Conservation (phyloP, 2,329 filamentous ascomycete genomes). For the Calycina marina region DNA sequence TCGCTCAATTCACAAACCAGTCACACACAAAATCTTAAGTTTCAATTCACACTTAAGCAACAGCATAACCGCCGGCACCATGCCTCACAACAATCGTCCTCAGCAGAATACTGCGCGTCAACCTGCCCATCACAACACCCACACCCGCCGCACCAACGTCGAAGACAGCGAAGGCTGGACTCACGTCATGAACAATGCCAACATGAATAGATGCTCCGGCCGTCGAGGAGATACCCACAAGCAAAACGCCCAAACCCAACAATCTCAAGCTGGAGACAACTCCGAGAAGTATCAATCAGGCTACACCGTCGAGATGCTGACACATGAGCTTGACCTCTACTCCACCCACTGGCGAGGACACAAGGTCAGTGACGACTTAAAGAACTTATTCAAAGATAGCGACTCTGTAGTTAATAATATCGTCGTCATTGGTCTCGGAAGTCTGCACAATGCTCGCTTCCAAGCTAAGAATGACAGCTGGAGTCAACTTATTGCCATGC, state of each 20-base stretch:
- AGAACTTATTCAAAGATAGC: not conserved
- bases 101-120: slow-evolving; percentile 9
- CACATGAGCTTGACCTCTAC: slow-evolving; percentile 14
- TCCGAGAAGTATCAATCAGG: slow-evolving; percentile 12
- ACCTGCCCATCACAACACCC: slow-evolving; percentile 8
- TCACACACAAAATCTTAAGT: no score
- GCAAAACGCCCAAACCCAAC: slow-evolving; percentile 1
- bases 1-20: no score
- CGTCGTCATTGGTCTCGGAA: slow-evolving; percentile 21
- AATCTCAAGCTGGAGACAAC: slow-evolving; percentile 18
- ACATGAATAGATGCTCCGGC: no score
- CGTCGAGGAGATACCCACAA: slow-evolving; percentile 3
- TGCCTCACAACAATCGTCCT: slow-evolving; percentile 19
- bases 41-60: no score
- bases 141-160: slow-evolving; percentile 19
- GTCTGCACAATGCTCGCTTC: slow-evolving; percentile 18
- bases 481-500: slow-evolving; percentile 20
- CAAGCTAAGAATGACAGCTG: slow-evolving; percentile 18
- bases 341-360: slow-evolving; percentile 17
- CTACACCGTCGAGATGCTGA: slow-evolving; percentile 18
- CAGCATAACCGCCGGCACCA: no score
- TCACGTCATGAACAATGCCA: slow-evolving; percentile 20
- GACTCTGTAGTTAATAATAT: slow-evolving; percentile 14
- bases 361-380: slow-evolving; percentile 10
- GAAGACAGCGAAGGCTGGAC: slow-evolving; percentile 22